phyloP scores from a whole-genome alignment of 257 asterid genomes.

The Jaltomata sinuosa region DNA sequence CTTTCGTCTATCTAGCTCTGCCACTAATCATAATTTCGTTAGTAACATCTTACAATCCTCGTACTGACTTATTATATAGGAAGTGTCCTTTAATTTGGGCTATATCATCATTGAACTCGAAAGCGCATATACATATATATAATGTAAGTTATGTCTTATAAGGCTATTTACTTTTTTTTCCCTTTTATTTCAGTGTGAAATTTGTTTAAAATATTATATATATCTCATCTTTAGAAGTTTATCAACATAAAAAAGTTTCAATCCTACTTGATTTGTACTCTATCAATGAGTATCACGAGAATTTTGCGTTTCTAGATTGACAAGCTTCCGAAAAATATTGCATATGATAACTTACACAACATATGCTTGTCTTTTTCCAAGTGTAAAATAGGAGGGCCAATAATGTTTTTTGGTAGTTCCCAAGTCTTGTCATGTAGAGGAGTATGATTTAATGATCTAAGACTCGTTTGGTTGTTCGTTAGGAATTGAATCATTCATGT shows the following conservation, averaged over 20 bases:
- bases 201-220: too few species aligned
- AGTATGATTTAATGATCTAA: background rate
- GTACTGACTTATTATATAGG: too few species aligned
- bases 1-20: too few species aligned
- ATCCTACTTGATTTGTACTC: rapidly evolving
- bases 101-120: background rate
- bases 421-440: background rate
- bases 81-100: too few species aligned
- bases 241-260: background rate
- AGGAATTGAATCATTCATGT: background rate
- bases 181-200: rapidly evolving
- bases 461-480: background rate
- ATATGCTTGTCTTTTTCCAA: background rate
- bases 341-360: background rate
- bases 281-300: background rate
- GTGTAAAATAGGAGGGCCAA: background rate
- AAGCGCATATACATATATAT: too few species aligned
- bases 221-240: too few species aligned
- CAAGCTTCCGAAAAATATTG: background rate
- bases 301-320: background rate
- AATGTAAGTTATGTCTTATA: too few species aligned
- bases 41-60: too few species aligned
- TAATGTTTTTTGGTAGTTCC: background rate
- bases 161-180: background rate
- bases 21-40: too few species aligned